phyloP scores from a whole-genome alignment of 2,329 filamentous ascomycete genomes.

The Helotiales sp. region DNA sequence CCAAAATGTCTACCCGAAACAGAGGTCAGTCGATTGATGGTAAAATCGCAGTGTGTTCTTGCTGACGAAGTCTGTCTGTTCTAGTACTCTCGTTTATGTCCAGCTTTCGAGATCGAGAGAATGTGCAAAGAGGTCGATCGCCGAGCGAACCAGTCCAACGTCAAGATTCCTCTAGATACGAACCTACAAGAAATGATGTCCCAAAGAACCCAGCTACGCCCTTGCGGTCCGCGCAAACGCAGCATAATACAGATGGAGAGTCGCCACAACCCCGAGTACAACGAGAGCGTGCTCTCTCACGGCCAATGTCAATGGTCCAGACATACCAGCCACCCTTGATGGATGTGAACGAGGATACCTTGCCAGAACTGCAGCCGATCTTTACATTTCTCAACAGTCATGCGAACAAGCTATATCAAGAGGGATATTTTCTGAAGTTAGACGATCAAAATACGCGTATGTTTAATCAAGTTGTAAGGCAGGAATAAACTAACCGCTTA shows the following conservation, averaged over 20 bases:
- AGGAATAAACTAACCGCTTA: conserved; percentile 33
- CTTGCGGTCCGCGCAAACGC: conserved; percentile 1
- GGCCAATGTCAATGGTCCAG: conserved; percentile 84
- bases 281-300: conserved; percentile 47
- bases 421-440: conserved; percentile 95
- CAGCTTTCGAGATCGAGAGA: conserved; percentile 52
- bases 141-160: conserved; percentile 26
- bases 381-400: conserved; percentile 95
- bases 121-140: conserved; percentile 35
- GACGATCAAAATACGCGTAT: conserved; percentile 91
- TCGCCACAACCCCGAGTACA: conserved; percentile 37
- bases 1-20: conserved; percentile 36
- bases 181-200: conserved; percentile 41
- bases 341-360: conserved; percentile 80
- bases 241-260: conserved; percentile 22
- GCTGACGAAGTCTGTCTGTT: conserved; percentile 25
- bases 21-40: conserved; percentile 32
- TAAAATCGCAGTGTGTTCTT: not conserved
- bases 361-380: conserved; percentile 90
- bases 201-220: conserved; percentile 7
- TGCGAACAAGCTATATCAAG: conserved; percentile 93
- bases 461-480: conserved; percentile 39
- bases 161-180: conserved; percentile 21
- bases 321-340: conserved; percentile 83
- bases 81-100: conserved; percentile 88